Evolutionary conservation across 495 filamentous ascomycete genomes (phyloP).

Genomic region (Penicillium longicatenatum): DNA sequence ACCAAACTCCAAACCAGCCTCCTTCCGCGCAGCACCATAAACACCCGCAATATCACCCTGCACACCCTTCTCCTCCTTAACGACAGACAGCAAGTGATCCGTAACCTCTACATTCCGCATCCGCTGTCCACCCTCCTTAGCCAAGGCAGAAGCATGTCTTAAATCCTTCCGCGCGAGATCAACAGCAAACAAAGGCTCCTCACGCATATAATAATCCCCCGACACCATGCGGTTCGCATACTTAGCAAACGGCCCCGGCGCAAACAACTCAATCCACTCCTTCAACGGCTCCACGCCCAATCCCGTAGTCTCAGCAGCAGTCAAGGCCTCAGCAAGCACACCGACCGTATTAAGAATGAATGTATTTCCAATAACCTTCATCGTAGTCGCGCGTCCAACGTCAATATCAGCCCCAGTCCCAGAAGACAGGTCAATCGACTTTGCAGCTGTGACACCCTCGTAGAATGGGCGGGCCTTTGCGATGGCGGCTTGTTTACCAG

Average conservation of each 20-base stretch:
- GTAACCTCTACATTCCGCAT: conserved; percentile 67
- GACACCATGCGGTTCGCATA: conserved; percentile 73
- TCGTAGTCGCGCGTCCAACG: conserved; percentile 36
- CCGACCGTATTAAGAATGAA: conserved; percentile 86
- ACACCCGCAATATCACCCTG: conserved; percentile 83
- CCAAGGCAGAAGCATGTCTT: conserved; percentile 70
- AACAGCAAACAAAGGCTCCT: conserved; percentile 83
- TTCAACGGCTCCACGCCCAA: conserved; percentile 70
- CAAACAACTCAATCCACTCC: conserved; percentile 64
- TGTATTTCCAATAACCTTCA: conserved; percentile 87
- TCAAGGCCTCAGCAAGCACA: conserved; percentile 71
- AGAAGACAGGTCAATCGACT: conserved; percentile 58
- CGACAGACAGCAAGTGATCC: conserved; percentile 65
- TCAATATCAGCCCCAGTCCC: conserved; percentile 29
- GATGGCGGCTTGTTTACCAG: conserved; percentile 63
- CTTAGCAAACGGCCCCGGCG: conserved; percentile 55
- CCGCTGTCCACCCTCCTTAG: conserved; percentile 58
- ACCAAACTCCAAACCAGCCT: conserved; percentile 71
- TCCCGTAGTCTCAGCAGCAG: conserved; percentile 78
- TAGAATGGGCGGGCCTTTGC: conserved; percentile 70
- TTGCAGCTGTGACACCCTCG: conserved; percentile 73
- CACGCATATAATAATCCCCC: conserved; percentile 72
- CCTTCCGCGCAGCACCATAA: conserved; percentile 73
- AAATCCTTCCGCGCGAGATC: conserved; percentile 87
- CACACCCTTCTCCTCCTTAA: conserved; percentile 72